Evolutionary conservation across 768 basidiomycete species (phyloP), one percentile per base, ranked within the genome.

Genomic region (Crepidotus variabilis): DNA sequence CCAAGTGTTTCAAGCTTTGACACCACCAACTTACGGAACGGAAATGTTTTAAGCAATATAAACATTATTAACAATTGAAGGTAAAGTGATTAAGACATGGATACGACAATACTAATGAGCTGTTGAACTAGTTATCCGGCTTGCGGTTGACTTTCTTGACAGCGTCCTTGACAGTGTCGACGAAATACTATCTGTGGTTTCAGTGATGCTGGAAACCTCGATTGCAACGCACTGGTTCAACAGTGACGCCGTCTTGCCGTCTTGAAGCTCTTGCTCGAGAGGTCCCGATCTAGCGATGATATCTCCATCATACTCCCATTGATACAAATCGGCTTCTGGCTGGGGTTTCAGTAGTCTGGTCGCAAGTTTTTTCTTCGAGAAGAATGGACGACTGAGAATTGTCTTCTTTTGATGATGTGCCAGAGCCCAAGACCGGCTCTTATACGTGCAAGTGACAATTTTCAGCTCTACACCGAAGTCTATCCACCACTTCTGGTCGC

Each of bases 161-260:
- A 33, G 47, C 47, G 21, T 43, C 47, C 33, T 59, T 11, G 54
- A 47, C 3, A 13, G 51, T 5, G 35, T 52, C 6, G 58, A 59
- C 2, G 58, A 59, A 45, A 21, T 10, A 6, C 47, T 2, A 21
- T 20, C 13, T 21, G 46, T 20, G 9, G n/a, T 23, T 39, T 28
- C 24, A 21, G 50, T n/a, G 4, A 57, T 34, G 11, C 28, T 18
- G 1, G 21, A 47, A 7, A 52, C 46, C 22, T 57, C 57, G 5
- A 57, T n/a, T 1, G 57, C 57, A 0, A 57, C 47, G 11, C 57
- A 57, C 21, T 52, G 57, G 23, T 23, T 47, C 24, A 20, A 21
- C 1, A 46, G 35, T 23, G 22, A 14, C 2, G 57, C 57, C 13
- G 18, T 20, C 3, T 45, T 48, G 6, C 47, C 39, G 5, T 54